Percentiles rank a stretch among this genome's conserved stretches.
Conservation (phyloP, 2,329 filamentous ascomycete species). For the Orbilia ellipsospora region DNA sequence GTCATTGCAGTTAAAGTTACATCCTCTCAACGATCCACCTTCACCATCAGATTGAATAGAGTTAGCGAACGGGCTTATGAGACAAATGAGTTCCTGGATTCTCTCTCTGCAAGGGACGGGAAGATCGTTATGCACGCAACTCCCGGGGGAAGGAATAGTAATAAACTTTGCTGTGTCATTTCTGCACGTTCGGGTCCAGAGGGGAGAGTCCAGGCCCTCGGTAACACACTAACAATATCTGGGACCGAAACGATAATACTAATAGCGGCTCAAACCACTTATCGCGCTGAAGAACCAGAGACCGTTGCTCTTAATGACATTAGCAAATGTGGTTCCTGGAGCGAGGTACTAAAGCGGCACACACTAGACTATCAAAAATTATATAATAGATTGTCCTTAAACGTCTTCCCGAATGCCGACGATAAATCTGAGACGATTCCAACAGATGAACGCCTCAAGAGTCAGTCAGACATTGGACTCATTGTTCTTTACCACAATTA, state of each 20-base stretch:
- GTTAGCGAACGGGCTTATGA: slow-evolving; percentile 64
- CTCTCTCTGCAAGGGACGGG: slow-evolving; percentile 59
- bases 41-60: slow-evolving; percentile 61
- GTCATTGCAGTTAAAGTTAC: slow-evolving; percentile 61
- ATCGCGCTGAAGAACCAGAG: slow-evolving; percentile 60
- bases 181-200: slow-evolving; percentile 58
- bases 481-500: slow-evolving; percentile 62
- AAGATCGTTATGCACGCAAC: slow-evolving; percentile 62
- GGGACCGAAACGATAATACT: slow-evolving; percentile 62
- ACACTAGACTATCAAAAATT: slow-evolving; percentile 61
- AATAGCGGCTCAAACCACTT: slow-evolving; percentile 64
- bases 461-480: slow-evolving; percentile 56
- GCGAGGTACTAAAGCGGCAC: slow-evolving; percentile 58
- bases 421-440: slow-evolving; percentile 11
- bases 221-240: slow-evolving; percentile 62
- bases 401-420: slow-evolving; percentile 56
- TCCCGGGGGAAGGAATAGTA: slow-evolving; percentile 62
- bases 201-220: slow-evolving; percentile 60
- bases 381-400: slow-evolving; percentile 60
- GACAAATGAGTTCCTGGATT: slow-evolving; percentile 65
- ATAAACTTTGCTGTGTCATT: slow-evolving; percentile 61
- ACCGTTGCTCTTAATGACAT: slow-evolving; percentile 59
- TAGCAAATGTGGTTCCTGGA: slow-evolving; percentile 24
- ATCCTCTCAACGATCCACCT: slow-evolving; percentile 57
- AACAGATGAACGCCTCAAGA: slow-evolving; percentile 58